Conservation (phyloP, 2,329 filamentous ascomycete species). For the Diaporthe australafricana region DNA sequence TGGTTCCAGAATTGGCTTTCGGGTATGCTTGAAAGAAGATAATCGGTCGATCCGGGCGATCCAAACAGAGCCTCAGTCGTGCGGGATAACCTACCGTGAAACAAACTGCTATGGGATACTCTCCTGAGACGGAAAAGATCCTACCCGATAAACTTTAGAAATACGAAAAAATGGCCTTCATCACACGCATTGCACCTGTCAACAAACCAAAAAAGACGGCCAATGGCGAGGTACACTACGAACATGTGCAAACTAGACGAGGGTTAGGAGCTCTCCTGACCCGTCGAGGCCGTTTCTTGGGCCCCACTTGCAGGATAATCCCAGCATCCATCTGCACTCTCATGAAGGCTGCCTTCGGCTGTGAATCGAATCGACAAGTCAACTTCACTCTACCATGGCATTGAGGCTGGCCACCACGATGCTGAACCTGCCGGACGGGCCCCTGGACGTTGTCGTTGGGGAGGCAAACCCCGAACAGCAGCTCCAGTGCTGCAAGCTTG, state of each 20-base stretch:
- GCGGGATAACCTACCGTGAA: no score
- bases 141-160: no score
- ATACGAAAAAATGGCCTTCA: no score
- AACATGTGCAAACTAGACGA: neutral
- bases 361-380: neutral
- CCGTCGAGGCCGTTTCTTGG: no score
- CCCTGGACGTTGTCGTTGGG: neutral
- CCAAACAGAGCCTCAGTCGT: neutral
- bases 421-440: neutral
- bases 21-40: neutral
- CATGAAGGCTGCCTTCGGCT: neutral
- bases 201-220: neutral
- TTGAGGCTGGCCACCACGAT: neutral
- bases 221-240: neutral
- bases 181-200: no score
- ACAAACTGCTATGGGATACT: no score
- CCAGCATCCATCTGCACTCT: neutral
- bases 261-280: constrained; percentile 5
- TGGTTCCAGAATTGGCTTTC: neutral
- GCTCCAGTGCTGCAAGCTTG: constrained; percentile 7
- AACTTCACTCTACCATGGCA: neutral
- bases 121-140: no score
- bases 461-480: neutral
- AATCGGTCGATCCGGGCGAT: constrained; percentile 15
- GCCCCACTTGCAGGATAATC: constrained; percentile 14